Conservation (phyloP, 176 grass and related monocot species). For the Avena sativa region DNA sequence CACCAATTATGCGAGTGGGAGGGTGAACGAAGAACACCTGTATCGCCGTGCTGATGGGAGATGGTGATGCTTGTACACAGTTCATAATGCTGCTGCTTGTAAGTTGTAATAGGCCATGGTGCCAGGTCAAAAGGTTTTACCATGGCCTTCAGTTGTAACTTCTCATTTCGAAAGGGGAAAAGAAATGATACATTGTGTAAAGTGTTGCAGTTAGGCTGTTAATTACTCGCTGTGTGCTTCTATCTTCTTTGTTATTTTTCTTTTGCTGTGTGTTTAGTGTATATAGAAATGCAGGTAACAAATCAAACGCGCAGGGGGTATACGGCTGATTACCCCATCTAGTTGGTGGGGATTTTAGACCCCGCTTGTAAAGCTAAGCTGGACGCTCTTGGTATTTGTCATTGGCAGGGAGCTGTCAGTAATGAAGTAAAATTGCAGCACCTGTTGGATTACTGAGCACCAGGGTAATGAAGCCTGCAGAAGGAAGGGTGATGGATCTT, state of each 20-base stretch:
- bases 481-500: neutral
- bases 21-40: conserved; percentile 57
- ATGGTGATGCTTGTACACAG: conserved; percentile 52
- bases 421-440: conserved; percentile 13
- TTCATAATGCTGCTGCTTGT: conserved; percentile 43
- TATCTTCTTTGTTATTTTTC: neutral
- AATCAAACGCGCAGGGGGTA: neutral
- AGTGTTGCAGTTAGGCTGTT: neutral
- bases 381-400: neutral
- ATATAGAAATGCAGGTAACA: neutral
- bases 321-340: neutral
- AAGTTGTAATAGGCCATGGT: conserved; percentile 46
- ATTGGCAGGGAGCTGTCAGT: neutral
- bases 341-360: neutral
- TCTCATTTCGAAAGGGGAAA: conserved; percentile 36
- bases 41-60: conserved; percentile 63
- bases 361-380: neutral
- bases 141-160: conserved; percentile 34
- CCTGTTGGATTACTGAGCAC: neutral
- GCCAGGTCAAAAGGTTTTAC: conserved; percentile 24
- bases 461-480: neutral
- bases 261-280: neutral
- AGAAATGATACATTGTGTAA: conserved; percentile 47
- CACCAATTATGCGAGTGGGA: conserved; percentile 53
- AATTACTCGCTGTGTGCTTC: conserved; percentile 18